These are phyloP conservation scores for Somion occarium DNA, from an alignment of 1,284 basidiomycete genomes.

Conservation along the genomic window DNA sequence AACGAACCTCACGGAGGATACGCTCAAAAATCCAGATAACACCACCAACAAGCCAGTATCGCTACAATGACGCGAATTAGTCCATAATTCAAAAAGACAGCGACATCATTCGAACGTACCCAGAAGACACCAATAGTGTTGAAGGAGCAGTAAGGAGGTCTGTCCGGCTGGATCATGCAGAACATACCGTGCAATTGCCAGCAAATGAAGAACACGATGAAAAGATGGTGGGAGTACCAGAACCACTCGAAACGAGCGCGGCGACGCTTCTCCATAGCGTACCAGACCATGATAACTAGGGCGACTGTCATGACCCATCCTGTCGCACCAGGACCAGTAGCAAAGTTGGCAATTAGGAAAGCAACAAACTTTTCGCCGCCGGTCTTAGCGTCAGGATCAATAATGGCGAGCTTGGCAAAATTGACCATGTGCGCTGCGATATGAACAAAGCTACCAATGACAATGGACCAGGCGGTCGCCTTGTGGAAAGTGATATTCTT, in stretches of 20 bases:
- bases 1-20: constrained; percentile 81
- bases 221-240: constrained; percentile 88
- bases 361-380: constrained; percentile 52
- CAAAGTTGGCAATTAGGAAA: constrained; percentile 75
- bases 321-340: constrained; percentile 84
- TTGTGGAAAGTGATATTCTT: constrained; percentile 88
- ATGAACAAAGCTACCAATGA: constrained; percentile 69
- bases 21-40: constrained; percentile 82
- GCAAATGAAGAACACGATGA: constrained; percentile 83
- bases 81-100: neutral
- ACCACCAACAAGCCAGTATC: constrained; percentile 87
- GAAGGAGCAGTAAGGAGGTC: constrained; percentile 78
- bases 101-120: constrained; percentile 40
- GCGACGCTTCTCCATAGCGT: constrained; percentile 73
- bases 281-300: constrained; percentile 77
- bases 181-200: constrained; percentile 96
- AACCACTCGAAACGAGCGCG: constrained; percentile 77
- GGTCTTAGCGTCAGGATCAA: constrained; percentile 46
- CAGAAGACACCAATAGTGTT: constrained; percentile 90
- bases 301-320: constrained; percentile 86
- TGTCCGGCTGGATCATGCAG: constrained; percentile 90
- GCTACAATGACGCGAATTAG: constrained; percentile 38
- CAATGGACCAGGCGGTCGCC: constrained; percentile 83
- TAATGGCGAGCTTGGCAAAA: constrained; percentile 64
- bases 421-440: constrained; percentile 78